phyloP scores from a whole-genome alignment of 352 stramenopile genomes.

The Lagenidium sp. region DNA sequence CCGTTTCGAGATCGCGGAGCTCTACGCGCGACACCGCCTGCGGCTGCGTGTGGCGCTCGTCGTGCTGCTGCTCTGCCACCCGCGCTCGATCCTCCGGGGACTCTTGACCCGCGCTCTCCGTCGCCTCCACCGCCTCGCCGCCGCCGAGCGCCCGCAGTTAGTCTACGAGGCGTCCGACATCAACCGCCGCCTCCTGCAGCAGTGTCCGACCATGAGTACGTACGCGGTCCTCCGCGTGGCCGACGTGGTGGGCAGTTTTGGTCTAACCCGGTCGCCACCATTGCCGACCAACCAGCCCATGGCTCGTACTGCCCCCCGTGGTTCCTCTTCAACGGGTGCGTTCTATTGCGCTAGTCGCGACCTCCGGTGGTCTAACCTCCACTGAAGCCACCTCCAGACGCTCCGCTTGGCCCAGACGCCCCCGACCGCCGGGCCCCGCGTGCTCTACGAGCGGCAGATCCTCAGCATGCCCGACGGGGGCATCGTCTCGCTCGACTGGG shows the following conservation, averaged over 20 bases:
- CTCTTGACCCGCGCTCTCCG: conserved; percentile 3
- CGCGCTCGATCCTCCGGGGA: conserved; percentile 7
- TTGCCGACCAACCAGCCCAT: conserved; percentile 16
- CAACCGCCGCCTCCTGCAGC: conserved; percentile 26
- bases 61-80: conserved; percentile 6
- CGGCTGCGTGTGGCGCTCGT: conserved; percentile 7
- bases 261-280: too few species aligned
- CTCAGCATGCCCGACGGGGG: conserved; percentile 56
- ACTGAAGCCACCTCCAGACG: conserved; percentile 38
- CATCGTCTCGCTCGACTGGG: conserved; percentile 69
- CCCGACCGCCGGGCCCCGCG: conserved; percentile 15
- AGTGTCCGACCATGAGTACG: conserved; percentile 41
- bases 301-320: conserved; percentile 42
- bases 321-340: conserved; percentile 47
- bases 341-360: background rate
- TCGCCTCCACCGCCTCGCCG: conserved; percentile 21
- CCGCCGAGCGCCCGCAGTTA: conserved; percentile 29
- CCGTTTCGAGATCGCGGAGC: background rate
- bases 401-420: conserved; percentile 32
- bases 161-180: conserved; percentile 23
- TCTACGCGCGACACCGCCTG: conserved; percentile 1
- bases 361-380: background rate
- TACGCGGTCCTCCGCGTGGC: background rate
- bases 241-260: background rate
- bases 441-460: conserved; percentile 46